Evolutionary conservation across 768 basidiomycete genomes (phyloP), one percentile per base, ranked within the genome.

Genomic region (Amanita exitialis): DNA sequence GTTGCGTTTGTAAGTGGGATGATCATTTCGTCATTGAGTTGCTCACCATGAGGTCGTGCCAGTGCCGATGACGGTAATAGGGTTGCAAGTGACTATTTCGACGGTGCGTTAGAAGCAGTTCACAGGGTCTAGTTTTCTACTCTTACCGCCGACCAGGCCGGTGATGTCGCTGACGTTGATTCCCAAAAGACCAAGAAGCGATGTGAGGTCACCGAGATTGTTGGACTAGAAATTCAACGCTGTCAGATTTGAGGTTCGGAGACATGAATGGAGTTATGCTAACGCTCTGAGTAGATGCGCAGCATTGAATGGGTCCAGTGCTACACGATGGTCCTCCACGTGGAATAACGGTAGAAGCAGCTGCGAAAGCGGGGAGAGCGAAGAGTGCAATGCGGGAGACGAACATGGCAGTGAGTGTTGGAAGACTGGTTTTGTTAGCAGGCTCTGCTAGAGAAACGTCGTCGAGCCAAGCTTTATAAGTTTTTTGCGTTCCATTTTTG

Each of bases 291-390:
- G 34, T 21, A 9, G 15, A 16, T 7, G 27, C 25, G 48, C 48
- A 49, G 48, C 48, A 49, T 35, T 41, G 48, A 18, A 23, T 2
- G 15, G 38, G 9, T 18, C 49, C 49, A n/a, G 8, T 39, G 16
- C 8, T 34, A 39, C 49, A 49, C 12, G n/a, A 16, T 4, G 15
- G 3, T 16, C 7, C 36, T 3, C 16, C 18, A 16, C 47, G 37
- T 5, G 16, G 39, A 13, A 32, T 0, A 30, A 35, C 7, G 13
- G 39, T 25, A 16, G 25, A 20, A 5, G 48, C 39, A 7, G 38
- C 38, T 18, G 48, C 48, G 16, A 49, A 9, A 41, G 38, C 48
- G 15, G 48, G 48, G 38, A 49, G 48, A 18, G 16, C 39, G 48
- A 42, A 42, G 25, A 49, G 48, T 20, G 27, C 38, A 25, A 41